phyloP scores from a whole-genome alignment of 768 basidiomycete species.

The Leccinellum rugosiceps region DNA sequence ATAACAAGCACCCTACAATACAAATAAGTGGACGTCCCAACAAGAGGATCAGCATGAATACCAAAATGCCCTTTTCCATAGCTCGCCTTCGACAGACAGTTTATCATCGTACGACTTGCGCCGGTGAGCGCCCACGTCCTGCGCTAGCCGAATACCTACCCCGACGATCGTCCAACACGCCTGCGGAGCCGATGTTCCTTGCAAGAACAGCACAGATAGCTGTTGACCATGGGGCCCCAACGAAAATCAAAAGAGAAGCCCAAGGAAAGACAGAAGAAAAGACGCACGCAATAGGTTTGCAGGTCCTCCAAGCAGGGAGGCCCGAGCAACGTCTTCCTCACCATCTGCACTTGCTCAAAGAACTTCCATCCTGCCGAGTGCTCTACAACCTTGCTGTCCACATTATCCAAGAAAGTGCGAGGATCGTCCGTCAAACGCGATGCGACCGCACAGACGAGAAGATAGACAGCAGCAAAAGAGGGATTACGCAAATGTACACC shows the following conservation, averaged over 20 bases:
- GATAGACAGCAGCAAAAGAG: slow-evolving; percentile 54
- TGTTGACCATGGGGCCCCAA: slow-evolving; percentile 17
- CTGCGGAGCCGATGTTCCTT: slow-evolving; percentile 58
- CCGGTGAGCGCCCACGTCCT: slow-evolving; percentile 59
- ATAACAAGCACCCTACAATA: slow-evolving; percentile 28
- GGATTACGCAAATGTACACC: slow-evolving; percentile 49
- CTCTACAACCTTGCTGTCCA: slow-evolving; percentile 26
- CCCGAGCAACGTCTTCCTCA: slow-evolving; percentile 54
- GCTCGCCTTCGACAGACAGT: slow-evolving; percentile 49
- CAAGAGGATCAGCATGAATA: neutral
- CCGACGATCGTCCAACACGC: slow-evolving; percentile 69
- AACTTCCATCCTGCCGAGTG: slow-evolving; percentile 54
- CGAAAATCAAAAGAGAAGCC: neutral
- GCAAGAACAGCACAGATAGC: slow-evolving; percentile 54
- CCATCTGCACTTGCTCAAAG: slow-evolving; percentile 51
- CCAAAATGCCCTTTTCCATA: slow-evolving; percentile 60
- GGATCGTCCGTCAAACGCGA: slow-evolving; percentile 55
- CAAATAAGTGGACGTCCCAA: neutral
- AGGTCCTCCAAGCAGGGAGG: slow-evolving; percentile 65
- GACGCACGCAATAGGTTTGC: slow-evolving; percentile 59
- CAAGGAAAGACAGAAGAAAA: neutral
- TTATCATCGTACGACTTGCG: slow-evolving; percentile 30
- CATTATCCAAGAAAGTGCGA: slow-evolving; percentile 41
- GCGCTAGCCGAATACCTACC: slow-evolving; percentile 52
- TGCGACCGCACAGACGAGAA: slow-evolving; percentile 71